Evolutionary conservation across 177 flowering plant genomes (phyloP), one percentile per base, ranked within the genome.

Genomic region (Vitis hybrid): DNA sequence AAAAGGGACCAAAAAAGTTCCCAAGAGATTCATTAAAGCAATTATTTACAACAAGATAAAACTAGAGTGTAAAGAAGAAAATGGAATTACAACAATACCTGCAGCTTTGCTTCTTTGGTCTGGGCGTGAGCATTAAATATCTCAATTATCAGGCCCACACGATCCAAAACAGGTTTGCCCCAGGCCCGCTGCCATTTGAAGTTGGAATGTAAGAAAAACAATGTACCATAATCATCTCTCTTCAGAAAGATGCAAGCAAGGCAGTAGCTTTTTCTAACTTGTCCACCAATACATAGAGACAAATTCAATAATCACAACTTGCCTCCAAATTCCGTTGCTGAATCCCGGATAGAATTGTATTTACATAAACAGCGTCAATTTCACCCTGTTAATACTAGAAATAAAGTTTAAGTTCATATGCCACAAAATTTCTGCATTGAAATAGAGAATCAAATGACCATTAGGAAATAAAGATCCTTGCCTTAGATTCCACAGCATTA

Each of bases 111-210:
- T 82, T 95, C 99, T 70, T 85, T 95, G 41, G 99, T 89, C 69
- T 85, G 81, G 52, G 99, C 98, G 85, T 95, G 99, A 76, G 99
- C 96, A 85, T 93, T 83, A 64, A 93, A 95, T 74, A 95, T 95
- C 82, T 93, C 96, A 71, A 95, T 95, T 68, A 94, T 94, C 70
- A 95, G 94, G 11, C 93, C 98, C 54, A 95, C 96, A 65, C 96
- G 94, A 65, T 95, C 99, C 73, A 95, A 71, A 53, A 95, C 97
- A 57, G 98, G 96, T 72, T 74, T 89, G 3, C 78, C 94, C 99
- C 93, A 93, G 54, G 73, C 77, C 56, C 88, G 74, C 99, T 95
- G 90, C 72, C 66, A 71, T 55, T 50, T 53, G 17, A 57, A 73
- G 46, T 59, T 11, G 8, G 54, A 61, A 46, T 58, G 32, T 11